These are phyloP conservation scores for Rhizophora apiculata DNA, from an alignment of 345 rosid species.

Conservation along the genomic window DNA sequence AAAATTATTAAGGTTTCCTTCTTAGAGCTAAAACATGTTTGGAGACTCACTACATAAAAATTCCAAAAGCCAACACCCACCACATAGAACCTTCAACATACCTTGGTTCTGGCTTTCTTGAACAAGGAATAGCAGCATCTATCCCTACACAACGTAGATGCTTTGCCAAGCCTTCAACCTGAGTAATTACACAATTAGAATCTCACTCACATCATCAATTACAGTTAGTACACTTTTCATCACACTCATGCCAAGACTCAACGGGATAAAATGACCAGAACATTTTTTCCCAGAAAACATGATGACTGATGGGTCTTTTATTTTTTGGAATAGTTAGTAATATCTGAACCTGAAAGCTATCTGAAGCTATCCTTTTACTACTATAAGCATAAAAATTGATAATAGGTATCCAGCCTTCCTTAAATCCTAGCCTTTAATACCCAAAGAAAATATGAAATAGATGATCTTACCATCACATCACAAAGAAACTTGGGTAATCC, in stretches of 20 bases:
- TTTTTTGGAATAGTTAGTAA: no score
- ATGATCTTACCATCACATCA: slow-evolving; percentile 75
- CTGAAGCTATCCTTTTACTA: background rate
- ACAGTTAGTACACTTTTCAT: background rate
- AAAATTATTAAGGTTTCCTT: background rate
- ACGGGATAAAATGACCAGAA: background rate
- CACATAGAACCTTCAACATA: slow-evolving; percentile 13
- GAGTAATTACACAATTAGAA: slow-evolving; percentile 20
- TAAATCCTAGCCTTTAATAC: background rate
- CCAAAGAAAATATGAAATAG: background rate
- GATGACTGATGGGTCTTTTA: no score
- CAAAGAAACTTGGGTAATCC: slow-evolving; percentile 86
- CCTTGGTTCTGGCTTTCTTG: slow-evolving; percentile 78
- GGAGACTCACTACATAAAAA: background rate
- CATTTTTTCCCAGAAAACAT: no score
- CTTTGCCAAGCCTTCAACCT: slow-evolving; percentile 97
- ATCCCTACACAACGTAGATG: slow-evolving; percentile 90
- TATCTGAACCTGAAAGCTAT: background rate
- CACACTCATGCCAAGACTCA: background rate
- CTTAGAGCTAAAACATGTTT: background rate
- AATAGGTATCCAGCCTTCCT: background rate
- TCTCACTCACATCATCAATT: slow-evolving; percentile 8
- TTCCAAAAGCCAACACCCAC: background rate
- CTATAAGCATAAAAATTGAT: background rate
- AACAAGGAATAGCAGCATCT: slow-evolving; percentile 77